Base-by-base conservation (phyloP, 352 stramenopile species). In the Blastocystis sp. region DNA sequence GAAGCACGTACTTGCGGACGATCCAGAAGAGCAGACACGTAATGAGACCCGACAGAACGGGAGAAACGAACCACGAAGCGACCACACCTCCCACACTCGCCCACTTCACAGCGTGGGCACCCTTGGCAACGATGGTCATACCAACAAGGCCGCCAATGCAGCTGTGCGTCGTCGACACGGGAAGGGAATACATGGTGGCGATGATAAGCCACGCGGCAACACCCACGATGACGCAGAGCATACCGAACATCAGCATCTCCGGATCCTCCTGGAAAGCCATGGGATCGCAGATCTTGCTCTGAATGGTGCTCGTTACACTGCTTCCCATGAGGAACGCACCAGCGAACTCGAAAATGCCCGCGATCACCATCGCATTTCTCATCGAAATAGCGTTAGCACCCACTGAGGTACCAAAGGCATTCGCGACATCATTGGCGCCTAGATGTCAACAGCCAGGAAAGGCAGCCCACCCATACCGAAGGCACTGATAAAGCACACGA, bases 101-200 rank as follows among this genome's bases (percentile, higher is more conserved):
- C 79, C 79, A 89, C 69, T 89, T 74, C 2, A 65, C 69, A 61
- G 82, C 40, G 4, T 82, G 54, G 42, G 84, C 78, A 14, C 92
- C 92, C 28, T 90, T 87, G 66, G 80, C 90, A 14, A 88, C 38
- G 11, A 94, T 89, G 7, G 91, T 91, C 76, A 95, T 92, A 52
- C 93, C 93, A 6, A 95, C 88, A 42, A 95, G 91, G 3, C 63
- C 90, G 40, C 91, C 90, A 40, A 95, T 89, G 87, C 94, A 92
- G 10, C 90, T 90, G 88, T 95, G 93, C 14, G 92, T 94, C 14
- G 92, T 95, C 1, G 92, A 94, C n/a, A 95, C 92, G 0, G 93
- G 92, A 76, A 95, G 89, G 4, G 77, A 84, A 59, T 92, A 90
- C 68, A 90, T 90, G 19, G 92, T 94, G 0, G 92, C 92, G 1